Evolutionary conservation across 1,284 basidiomycete species (phyloP).

Genomic region (Phellopilus nigrolimitatus): DNA sequence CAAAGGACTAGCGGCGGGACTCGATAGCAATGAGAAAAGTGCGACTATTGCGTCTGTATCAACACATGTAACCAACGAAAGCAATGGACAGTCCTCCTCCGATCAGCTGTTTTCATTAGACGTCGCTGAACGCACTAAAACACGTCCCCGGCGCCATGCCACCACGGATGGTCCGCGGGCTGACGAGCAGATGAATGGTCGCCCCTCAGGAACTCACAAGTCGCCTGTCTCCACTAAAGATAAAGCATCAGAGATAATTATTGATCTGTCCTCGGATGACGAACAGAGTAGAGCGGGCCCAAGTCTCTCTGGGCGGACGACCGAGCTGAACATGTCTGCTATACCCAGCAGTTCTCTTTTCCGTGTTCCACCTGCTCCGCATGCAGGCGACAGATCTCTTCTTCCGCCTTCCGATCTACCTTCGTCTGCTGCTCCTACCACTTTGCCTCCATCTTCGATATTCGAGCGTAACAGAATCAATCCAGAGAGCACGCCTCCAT

Average conservation of each 20-base stretch:
- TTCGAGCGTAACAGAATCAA: conserved; percentile 7
- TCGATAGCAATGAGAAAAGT: neutral
- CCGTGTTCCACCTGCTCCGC: conserved; percentile 23
- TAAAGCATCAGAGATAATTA: neutral
- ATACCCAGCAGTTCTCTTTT: neutral
- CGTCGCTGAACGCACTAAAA: conserved; percentile 45
- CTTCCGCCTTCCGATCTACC: conserved; percentile 33
- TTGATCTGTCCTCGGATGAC: conserved; percentile 4
- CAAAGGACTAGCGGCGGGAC: neutral
- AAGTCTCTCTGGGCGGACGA: conserved; percentile 2
- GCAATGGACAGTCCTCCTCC: neutral
- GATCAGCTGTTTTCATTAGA: conserved; percentile 26
- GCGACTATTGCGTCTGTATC: neutral
- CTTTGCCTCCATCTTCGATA: conserved; percentile 25
- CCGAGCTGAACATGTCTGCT: neutral
- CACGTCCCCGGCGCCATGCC: conserved; percentile 28
- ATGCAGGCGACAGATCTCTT: conserved; percentile 28
- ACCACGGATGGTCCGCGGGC: conserved; percentile 6
- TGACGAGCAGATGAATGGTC: conserved; percentile 18
- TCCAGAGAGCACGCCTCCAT: conserved; percentile 24
- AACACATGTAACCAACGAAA: neutral
- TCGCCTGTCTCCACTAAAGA: too few relatives aligned
- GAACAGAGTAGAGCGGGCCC: neutral
- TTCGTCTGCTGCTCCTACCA: conserved; percentile 5
- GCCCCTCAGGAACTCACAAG: too few relatives aligned